These are phyloP conservation scores for Talaromyces ruber DNA, from an alignment of 495 filamentous ascomycete species.

Conservation along the genomic window DNA sequence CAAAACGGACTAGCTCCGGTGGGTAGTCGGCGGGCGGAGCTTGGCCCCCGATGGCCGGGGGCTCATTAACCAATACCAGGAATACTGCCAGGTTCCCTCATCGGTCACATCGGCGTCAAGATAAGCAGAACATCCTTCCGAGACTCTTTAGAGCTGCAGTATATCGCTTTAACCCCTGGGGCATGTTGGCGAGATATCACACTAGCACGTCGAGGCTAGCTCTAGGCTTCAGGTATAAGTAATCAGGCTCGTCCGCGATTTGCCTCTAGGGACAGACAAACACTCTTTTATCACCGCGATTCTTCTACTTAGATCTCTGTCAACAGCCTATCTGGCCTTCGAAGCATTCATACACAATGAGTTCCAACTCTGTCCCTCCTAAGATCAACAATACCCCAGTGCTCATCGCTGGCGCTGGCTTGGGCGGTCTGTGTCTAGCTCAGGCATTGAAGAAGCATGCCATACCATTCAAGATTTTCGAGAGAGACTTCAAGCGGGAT, in stretches of 20 bases:
- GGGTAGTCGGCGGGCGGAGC: background rate
- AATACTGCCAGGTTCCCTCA: background rate
- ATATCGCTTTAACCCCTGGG: background rate
- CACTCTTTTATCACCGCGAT: background rate
- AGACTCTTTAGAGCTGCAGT: background rate
- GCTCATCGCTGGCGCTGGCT: slow-evolving; percentile 41
- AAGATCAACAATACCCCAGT: slow-evolving; percentile 11
- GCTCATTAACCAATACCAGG: background rate
- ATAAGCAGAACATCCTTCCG: background rate
- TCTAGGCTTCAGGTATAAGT: background rate
- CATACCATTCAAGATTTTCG: slow-evolving; percentile 45
- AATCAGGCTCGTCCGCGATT: background rate
- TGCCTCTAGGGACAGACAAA: background rate
- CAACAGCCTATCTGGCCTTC: background rate
- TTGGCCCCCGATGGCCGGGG: background rate
- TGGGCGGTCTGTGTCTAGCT: slow-evolving; percentile 45
- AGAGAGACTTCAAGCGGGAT: slow-evolving; percentile 26
- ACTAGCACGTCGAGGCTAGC: background rate
- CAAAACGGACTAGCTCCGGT: background rate
- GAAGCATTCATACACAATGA: background rate
- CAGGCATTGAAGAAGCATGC: slow-evolving; percentile 42
- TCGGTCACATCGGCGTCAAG: background rate
- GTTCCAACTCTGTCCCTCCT: background rate
- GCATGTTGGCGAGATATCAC: background rate
- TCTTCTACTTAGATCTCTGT: background rate